Evolutionary conservation across 805 yeast species (phyloP).

Genomic region (Suhomyces prunicola): DNA sequence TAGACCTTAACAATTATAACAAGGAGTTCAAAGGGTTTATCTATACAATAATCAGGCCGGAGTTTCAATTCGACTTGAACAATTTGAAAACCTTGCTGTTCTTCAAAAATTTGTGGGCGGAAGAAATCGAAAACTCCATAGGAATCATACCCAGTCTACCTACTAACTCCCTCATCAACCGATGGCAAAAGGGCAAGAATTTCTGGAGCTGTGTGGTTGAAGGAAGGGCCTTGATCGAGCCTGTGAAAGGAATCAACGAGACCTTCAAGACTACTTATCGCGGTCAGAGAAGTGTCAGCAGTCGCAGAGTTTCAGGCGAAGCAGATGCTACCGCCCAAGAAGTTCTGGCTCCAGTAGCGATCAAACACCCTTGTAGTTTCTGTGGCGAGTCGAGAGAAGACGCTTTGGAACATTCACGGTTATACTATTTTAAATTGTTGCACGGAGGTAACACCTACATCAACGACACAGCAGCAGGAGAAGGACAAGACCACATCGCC

Average conservation of each 20-base stretch:
- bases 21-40: constrained; percentile 44
- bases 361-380: constrained; percentile 70
- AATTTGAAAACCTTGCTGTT: constrained; percentile 52
- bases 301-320: constrained; percentile 1
- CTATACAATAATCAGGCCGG: constrained; percentile 28
- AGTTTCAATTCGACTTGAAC: constrained; percentile 34
- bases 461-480: constrained; percentile 14
- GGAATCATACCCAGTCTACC: constrained; percentile 42
- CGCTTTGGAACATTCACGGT: constrained; percentile 70
- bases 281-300: constrained; percentile 8
- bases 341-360: constrained; percentile 64
- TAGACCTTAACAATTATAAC: constrained; percentile 43
- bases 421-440: constrained; percentile 61
- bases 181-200: constrained; percentile 44
- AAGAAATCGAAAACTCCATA: constrained; percentile 64
- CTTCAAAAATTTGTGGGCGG: constrained; percentile 61
- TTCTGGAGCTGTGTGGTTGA: constrained; percentile 70
- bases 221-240: constrained; percentile 80
- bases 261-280: constrained; percentile 49
- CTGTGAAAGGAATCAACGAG: constrained; percentile 80
- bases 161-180: constrained; percentile 47
- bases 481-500: constrained; percentile 28
- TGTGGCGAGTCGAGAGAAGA: constrained; percentile 80
- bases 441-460: constrained; percentile 15
- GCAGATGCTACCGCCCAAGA: constrained; percentile 13